phyloP scores from a whole-genome alignment of 768 basidiomycete species.

The Lactarius vividus region DNA sequence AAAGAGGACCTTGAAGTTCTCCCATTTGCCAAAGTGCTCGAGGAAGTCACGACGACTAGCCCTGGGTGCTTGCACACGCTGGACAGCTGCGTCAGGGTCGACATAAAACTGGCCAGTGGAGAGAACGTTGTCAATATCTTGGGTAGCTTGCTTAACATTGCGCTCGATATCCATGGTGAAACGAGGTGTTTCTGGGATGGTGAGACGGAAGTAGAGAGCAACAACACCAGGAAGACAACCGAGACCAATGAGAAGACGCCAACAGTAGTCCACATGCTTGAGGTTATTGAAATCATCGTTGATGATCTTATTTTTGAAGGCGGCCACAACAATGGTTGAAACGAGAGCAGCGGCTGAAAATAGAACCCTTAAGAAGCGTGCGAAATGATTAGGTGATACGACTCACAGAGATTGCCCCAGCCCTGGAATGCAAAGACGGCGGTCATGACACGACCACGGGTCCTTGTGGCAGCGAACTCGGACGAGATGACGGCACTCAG shows the following conservation, averaged over 20 bases:
- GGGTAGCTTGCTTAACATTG: constrained; percentile 70
- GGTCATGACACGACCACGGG: constrained; percentile 84
- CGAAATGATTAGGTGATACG: not conserved
- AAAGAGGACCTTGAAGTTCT: constrained; percentile 76
- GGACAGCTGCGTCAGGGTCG: constrained; percentile 55
- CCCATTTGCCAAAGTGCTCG: constrained; percentile 64
- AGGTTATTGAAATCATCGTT: constrained; percentile 40
- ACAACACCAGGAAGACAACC: constrained; percentile 78
- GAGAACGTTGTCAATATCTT: constrained; percentile 71
- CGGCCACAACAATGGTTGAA: constrained; percentile 57
- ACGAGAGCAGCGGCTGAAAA: constrained; percentile 60
- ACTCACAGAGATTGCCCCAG: constrained; percentile 78
- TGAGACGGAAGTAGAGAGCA: constrained; percentile 89
- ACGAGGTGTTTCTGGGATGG: constrained; percentile 90
- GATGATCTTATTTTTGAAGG: constrained; percentile 63
- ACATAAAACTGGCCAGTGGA: constrained; percentile 44
- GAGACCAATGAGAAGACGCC: constrained; percentile 87
- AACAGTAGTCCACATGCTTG: constrained; percentile 66
- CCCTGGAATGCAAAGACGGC: constrained; percentile 86
- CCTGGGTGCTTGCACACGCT: constrained; percentile 66
- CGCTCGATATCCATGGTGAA: constrained; percentile 91
- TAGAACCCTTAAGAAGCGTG: not conserved
- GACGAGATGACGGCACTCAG: constrained; percentile 83
- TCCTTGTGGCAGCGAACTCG: constrained; percentile 77
- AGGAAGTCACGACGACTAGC: constrained; percentile 68